Percentiles rank a stretch among this genome's conserved stretches.
Evolutionary conservation across 2,329 filamentous ascomycete species (phyloP).

Genomic region (Samsoniella hepiali): DNA sequence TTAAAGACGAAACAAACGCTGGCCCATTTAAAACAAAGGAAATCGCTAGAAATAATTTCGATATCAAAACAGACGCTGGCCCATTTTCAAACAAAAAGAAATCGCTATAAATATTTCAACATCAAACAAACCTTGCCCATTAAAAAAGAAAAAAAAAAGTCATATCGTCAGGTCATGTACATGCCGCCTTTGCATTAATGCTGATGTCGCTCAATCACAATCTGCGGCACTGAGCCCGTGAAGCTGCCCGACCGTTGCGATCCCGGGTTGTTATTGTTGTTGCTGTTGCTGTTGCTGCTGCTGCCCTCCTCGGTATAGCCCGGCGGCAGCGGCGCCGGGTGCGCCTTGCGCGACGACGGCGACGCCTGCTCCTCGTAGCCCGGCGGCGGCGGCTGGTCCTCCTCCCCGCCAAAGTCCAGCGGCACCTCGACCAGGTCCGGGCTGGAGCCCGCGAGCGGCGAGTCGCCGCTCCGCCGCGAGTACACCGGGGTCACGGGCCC

Average conservation of each 20-base stretch:
- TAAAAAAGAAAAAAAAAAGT: not conserved
- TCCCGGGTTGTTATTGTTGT: not conserved
- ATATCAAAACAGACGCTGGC: not conserved
- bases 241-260: not conserved
- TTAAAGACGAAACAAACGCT: too few species aligned
- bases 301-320: conserved; percentile 41
- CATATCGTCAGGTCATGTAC: conserved; percentile 5
- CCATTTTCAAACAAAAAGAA: not conserved
- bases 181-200: not conserved
- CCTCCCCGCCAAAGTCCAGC: conserved; percentile 45
- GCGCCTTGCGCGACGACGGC: not conserved
- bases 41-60: too few species aligned
- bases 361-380: conserved; percentile 50
- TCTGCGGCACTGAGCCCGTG: conserved; percentile 8
- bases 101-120: not conserved
- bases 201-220: conserved; percentile 22
- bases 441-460: conserved; percentile 42
- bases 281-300: not conserved
- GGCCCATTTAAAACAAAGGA: too few species aligned
- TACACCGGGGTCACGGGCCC: conserved; percentile 40
- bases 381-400: conserved; percentile 42
- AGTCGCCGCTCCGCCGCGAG: not conserved
- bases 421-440: conserved; percentile 53
- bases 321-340: conserved; percentile 46
- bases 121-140: not conserved